A percentile compares a stretch with the other conserved stretches of the same genome.
phyloP scores from a whole-genome alignment of 768 basidiomycete species.

The Suillus occidentalis region DNA sequence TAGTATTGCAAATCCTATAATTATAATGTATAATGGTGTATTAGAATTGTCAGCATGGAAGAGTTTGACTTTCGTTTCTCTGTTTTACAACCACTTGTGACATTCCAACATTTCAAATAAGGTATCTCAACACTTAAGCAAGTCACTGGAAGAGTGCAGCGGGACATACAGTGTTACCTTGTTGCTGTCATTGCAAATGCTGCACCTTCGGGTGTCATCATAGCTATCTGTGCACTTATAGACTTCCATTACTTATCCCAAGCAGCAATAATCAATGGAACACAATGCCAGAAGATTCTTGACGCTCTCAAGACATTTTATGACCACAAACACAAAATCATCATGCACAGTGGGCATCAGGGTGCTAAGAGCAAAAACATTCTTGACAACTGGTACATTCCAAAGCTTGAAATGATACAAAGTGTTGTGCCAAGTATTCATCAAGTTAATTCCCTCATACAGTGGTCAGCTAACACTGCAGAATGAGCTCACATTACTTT shows the following conservation, averaged over 20 bases:
- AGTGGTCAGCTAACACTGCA: conserved; percentile 39
- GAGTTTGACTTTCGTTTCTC: no score
- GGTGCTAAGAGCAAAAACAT: conserved; percentile 24
- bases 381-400: conserved; percentile 39
- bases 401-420: conserved; percentile 42
- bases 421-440: conserved; percentile 31
- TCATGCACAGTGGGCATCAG: conserved; percentile 29
- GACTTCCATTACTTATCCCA: conserved; percentile 31
- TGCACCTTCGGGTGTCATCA: conserved; percentile 1
- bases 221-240: no score
- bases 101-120: no score
- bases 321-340: conserved; percentile 33
- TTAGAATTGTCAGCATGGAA: no score
- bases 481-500: conserved; percentile 35
- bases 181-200: no score
- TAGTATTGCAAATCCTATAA: no score
- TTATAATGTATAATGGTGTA: no score
- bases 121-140: no score
- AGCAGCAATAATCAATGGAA: conserved; percentile 25
- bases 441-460: conserved; percentile 29
- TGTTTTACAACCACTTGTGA: no score
- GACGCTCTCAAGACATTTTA: conserved; percentile 33
- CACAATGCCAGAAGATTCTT: conserved; percentile 17
- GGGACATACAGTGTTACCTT: no score
- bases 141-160: no score